Evolutionary conservation across 1,284 basidiomycete genomes (phyloP), one percentile per base, ranked within the genome.

Genomic region (Neolentinus lepideus): DNA sequence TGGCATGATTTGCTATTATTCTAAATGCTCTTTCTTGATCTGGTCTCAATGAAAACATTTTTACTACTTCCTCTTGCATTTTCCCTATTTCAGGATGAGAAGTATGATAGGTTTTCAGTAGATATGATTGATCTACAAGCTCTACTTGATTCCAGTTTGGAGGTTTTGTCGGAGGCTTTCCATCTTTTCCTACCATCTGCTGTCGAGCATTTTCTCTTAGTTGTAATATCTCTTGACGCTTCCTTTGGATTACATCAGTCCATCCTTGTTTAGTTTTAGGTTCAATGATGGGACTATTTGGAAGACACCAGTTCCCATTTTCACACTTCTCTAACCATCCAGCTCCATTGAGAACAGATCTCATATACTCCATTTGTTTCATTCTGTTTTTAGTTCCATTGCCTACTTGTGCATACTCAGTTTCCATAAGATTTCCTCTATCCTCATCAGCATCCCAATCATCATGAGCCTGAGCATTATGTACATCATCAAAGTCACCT

Each of bases 1-100:
- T n/a, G 1, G 65, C 59, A 64, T 71, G 68, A 38, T 69, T 66
- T 1, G 67, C 67, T 31, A 70, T 57, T 6, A 73, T 67, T 3
- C 58, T 47, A 53, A 72, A 74, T 0, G 71, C 72, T 16, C 67
- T 36, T 22, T 59, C 52, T 55, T 74, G 72, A 22, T 71, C 68
- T 9, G 54, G 36, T 64, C 72, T 73, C n/a, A 43, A 43, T 43
- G 38, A 43, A 43, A 43, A 43, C n/a, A 3, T 21, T 6, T 43
- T n/a, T n/a, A 43, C 16, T 4, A 43, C 16, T 43, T 4, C 22
- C 4, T 3, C 12, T 50, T 25, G 27, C 22, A 25, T 24, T 8
- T 4, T 25, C 22, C 3, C 24, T 25, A 50, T 16, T n/a, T 25
- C 25, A 6, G 47, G 47, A 24, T 21, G 9, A 6, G 8, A 8